Evolutionary conservation across 495 filamentous ascomycete species (phyloP).

Genomic region (Aspergillus cristatus): DNA sequence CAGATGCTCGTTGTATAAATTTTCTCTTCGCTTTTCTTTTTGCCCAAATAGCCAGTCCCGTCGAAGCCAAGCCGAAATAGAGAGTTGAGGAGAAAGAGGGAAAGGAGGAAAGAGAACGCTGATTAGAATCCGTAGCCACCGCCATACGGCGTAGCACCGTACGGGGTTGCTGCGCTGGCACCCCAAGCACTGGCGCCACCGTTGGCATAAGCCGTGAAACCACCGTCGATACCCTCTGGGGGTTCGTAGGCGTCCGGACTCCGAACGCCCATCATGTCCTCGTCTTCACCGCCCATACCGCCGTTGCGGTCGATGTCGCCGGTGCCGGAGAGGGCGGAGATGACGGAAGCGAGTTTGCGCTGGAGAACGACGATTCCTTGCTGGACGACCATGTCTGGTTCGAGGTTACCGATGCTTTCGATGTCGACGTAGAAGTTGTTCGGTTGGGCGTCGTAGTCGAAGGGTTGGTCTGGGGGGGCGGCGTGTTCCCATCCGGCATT

Average conservation of each 20-base stretch:
- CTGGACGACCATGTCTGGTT: conserved; percentile 77
- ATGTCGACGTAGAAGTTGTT: conserved; percentile 85
- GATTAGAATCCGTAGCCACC: conserved; percentile 44
- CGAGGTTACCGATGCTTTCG: conserved; percentile 77
- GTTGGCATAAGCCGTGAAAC: conserved; percentile 65
- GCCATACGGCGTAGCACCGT: conserved; percentile 65
- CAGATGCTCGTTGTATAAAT: background rate
- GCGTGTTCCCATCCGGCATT: conserved; percentile 79
- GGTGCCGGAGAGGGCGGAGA: conserved; percentile 55
- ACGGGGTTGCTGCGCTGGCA: conserved; percentile 47
- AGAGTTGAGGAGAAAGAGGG: conserved; percentile 10
- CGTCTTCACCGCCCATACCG: conserved; percentile 37
- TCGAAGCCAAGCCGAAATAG: background rate
- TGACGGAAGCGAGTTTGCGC: conserved; percentile 77
- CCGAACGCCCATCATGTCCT: conserved; percentile 50
- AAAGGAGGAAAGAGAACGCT: conserved; percentile 2
- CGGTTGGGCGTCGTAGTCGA: conserved; percentile 84
- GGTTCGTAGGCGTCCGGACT: conserved; percentile 52
- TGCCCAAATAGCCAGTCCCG: background rate
- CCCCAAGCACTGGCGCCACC: conserved; percentile 56
- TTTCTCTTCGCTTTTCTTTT: conserved; percentile 1
- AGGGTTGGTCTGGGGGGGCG: conserved; percentile 68
- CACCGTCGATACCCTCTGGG: conserved; percentile 56
- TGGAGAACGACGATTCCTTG: conserved; percentile 86
- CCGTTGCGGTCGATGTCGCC: conserved; percentile 38